Conservation (phyloP, 371 early-diverging fungal species). For the Dichotomocladium elegans region DNA sequence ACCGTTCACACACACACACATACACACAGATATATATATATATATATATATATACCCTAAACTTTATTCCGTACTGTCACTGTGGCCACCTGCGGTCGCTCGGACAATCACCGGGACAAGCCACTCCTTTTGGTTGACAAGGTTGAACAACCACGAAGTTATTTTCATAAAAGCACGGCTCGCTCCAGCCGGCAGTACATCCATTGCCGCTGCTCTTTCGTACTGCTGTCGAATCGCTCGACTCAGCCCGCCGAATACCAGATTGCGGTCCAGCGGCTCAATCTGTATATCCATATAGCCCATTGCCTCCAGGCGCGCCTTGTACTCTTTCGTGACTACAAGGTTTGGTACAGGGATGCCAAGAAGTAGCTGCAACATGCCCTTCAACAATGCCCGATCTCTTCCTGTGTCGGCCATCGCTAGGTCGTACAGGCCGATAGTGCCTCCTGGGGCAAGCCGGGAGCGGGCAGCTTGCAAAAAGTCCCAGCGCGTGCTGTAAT, state of each 20-base stretch:
- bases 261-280: neutral
- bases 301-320: neutral
- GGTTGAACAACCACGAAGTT: conserved; percentile 1
- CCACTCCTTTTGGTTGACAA: conserved; percentile 6
- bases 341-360: conserved; percentile 28
- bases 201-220: conserved; percentile 11
- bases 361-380: neutral
- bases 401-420: conserved; percentile 9
- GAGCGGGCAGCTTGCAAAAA: conserved; percentile 34
- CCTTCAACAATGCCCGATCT: neutral
- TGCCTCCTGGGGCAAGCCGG: conserved; percentile 30
- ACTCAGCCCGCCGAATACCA: conserved; percentile 13
- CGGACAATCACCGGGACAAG: conserved; percentile 10
- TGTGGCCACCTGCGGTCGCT: neutral
- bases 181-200: neutral
- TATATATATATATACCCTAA: neutral
- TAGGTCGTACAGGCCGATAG: conserved; percentile 39
- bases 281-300: conserved; percentile 11
- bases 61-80: neutral
- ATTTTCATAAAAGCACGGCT: conserved; percentile 6
- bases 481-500: conserved; percentile 47
- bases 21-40: too few relatives aligned
- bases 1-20: too few relatives aligned
- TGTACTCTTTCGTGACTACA: conserved; percentile 13
- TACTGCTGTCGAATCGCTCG: conserved; percentile 3